A percentile compares a stretch with the other conserved stretches of the same genome.
These are phyloP conservation scores for Nymphaea colorata DNA, from an alignment of 164 flowering plant species.

Conservation along the genomic window DNA sequence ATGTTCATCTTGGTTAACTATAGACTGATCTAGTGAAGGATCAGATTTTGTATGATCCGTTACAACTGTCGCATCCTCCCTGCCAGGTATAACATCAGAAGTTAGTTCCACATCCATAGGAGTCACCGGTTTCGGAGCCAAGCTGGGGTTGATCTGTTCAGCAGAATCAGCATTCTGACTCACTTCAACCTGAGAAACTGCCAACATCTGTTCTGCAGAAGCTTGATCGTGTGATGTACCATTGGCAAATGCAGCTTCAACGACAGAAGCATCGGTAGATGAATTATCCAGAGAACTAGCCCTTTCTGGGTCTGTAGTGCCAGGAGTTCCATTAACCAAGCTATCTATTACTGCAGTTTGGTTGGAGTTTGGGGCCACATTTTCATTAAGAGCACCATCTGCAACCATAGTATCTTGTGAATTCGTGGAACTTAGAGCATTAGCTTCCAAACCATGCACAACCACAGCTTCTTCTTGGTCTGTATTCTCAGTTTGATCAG, in stretches of 20 bases:
- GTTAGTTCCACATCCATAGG: background rate
- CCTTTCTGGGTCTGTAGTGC: too few relatives aligned
- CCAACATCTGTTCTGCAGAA: background rate
- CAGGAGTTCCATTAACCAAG: too few relatives aligned
- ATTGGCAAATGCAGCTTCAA: background rate
- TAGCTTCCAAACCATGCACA: too few relatives aligned
- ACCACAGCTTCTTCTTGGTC: background rate
- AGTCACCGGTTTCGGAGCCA: background rate
- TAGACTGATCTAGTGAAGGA: background rate
- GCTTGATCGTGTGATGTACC: background rate
- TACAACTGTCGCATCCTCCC: background rate
- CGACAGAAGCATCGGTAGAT: background rate
- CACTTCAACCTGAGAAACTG: background rate
- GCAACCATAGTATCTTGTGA: background rate
- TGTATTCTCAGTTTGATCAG: constrained; percentile 5
- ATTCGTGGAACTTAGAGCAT: background rate
- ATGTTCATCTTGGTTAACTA: background rate
- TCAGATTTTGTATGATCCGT: background rate
- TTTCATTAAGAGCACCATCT: background rate
- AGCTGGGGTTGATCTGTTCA: background rate
- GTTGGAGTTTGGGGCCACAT: too few relatives aligned
- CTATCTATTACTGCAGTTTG: too few relatives aligned
- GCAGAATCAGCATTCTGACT: background rate
- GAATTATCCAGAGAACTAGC: too few relatives aligned
- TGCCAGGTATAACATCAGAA: background rate